Conservation (phyloP, 1,284 basidiomycete genomes). For the Puccinia polysora region DNA sequence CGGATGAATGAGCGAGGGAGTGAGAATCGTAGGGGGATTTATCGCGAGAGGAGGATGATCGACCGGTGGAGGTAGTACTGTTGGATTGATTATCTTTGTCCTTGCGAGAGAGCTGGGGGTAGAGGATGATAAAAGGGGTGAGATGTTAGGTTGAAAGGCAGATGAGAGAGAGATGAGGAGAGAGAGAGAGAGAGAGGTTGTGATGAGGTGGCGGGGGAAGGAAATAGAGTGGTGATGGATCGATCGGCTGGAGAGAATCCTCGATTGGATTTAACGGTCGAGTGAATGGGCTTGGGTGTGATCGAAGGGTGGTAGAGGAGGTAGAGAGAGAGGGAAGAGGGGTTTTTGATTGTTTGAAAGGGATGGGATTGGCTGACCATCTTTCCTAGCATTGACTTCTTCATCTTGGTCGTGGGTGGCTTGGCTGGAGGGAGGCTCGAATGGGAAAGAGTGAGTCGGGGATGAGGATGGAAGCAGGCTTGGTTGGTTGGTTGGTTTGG, state of each 20-base stretch:
- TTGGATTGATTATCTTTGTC: conserved; percentile 24
- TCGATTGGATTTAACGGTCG: not conserved
- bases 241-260: no score
- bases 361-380: conserved; percentile 6
- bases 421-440: no score
- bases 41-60: conserved; percentile 16
- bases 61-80: not conserved
- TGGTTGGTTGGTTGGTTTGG: no score
- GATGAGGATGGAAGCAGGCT: no score
- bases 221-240: no score
- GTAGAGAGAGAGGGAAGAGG: no score
- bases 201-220: not conserved
- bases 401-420: conserved; percentile 38
- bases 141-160: no score
- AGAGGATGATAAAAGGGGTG: not conserved
- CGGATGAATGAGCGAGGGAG: conserved; percentile 9
- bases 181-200: no score
- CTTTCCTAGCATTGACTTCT: conserved; percentile 42
- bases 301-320: not conserved
- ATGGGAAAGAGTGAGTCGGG: no score
- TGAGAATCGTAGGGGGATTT: conserved; percentile 14
- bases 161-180: no score
- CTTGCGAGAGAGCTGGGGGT: conserved; percentile 34
- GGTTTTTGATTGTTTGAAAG: not conserved
- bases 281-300: not conserved